phyloP scores from a whole-genome alignment of 2,329 filamentous ascomycete genomes.

The Pyrenochaeta sp. region DNA sequence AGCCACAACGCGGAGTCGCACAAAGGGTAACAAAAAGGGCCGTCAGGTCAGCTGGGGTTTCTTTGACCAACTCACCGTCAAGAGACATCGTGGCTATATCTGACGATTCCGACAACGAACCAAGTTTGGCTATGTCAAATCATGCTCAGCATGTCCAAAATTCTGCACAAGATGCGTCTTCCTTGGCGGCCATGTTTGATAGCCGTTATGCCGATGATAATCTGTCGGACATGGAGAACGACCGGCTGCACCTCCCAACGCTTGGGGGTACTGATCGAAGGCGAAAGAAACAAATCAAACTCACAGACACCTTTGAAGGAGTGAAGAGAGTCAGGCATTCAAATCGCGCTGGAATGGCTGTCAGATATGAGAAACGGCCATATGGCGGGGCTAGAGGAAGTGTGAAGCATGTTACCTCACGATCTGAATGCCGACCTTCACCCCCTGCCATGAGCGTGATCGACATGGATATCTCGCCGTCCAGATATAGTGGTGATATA shows the following conservation, averaged over 20 bases:
- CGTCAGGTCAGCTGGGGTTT: constrained; percentile 1
- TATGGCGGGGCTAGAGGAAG: constrained; percentile 1
- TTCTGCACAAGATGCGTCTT: constrained; percentile 24
- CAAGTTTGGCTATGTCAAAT: constrained; percentile 5
- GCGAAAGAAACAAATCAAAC: constrained; percentile 48
- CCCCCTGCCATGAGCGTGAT: constrained; percentile 58
- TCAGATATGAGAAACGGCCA: background rate
- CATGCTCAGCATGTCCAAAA: constrained; percentile 23
- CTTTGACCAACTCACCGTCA: constrained; percentile 8
- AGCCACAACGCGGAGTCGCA: constrained; percentile 45
- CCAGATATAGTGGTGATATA: constrained; percentile 38
- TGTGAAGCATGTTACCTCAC: constrained; percentile 17
- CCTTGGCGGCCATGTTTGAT: constrained; percentile 35
- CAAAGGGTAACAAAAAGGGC: constrained; percentile 31
- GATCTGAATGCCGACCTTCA: constrained; percentile 14
- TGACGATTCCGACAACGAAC: constrained; percentile 45
- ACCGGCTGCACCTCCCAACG: constrained; percentile 51
- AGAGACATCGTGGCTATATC: constrained; percentile 41
- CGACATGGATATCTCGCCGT: constrained; percentile 55
- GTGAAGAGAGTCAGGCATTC: constrained; percentile 24
- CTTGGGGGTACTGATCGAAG: constrained; percentile 29
- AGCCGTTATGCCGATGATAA: constrained; percentile 35
- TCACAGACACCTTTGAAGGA: constrained; percentile 45
- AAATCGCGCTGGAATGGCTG: background rate
- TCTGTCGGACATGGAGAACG: constrained; percentile 55